A percentile compares a stretch with the other conserved stretches of the same genome.
Evolutionary conservation across 2,329 filamentous ascomycete species (phyloP).

Genomic region (Aspergillus hortae): DNA sequence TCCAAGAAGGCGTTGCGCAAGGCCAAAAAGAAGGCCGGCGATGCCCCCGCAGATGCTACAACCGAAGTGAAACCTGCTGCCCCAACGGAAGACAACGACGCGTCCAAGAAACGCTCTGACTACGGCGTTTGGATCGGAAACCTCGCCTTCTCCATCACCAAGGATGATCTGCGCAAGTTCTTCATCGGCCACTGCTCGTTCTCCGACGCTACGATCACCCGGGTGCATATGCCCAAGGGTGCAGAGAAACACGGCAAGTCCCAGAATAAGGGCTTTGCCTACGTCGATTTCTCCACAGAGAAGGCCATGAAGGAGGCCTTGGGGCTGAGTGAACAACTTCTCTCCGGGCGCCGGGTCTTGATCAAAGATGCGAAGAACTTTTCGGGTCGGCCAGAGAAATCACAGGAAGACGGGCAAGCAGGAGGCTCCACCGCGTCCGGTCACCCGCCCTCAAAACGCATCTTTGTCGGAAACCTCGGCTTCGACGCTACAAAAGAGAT

Average conservation of each 20-base stretch:
- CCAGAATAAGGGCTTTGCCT: constrained; percentile 91
- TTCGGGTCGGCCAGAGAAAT: constrained; percentile 78
- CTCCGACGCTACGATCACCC: constrained; percentile 69
- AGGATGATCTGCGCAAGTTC: constrained; percentile 72
- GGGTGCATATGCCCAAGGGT: constrained; percentile 72
- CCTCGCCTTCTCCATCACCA: constrained; percentile 76
- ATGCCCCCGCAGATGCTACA: constrained; percentile 14
- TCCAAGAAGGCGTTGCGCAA: constrained; percentile 91
- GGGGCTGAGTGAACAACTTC: constrained; percentile 77
- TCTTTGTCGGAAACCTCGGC: constrained; percentile 88
- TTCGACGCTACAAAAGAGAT: constrained; percentile 81
- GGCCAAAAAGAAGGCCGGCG: constrained; percentile 65
- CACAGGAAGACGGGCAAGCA: constrained; percentile 38
- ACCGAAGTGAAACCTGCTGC: constrained; percentile 39
- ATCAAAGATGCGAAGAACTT: constrained; percentile 93
- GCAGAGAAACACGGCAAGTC: constrained; percentile 51
- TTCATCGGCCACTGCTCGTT: constrained; percentile 68
- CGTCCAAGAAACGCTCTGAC: constrained; percentile 60
- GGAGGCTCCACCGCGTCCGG: constrained; percentile 30
- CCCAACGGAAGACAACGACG: constrained; percentile 21
- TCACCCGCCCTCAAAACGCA: constrained; percentile 69
- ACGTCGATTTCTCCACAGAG: constrained; percentile 77
- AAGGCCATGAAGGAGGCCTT: constrained; percentile 73
- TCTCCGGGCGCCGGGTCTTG: constrained; percentile 73
- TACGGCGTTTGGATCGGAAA: constrained; percentile 97